phyloP scores from a whole-genome alignment of 192 early-diverging fungal species.

The Linnemannia exigua region DNA sequence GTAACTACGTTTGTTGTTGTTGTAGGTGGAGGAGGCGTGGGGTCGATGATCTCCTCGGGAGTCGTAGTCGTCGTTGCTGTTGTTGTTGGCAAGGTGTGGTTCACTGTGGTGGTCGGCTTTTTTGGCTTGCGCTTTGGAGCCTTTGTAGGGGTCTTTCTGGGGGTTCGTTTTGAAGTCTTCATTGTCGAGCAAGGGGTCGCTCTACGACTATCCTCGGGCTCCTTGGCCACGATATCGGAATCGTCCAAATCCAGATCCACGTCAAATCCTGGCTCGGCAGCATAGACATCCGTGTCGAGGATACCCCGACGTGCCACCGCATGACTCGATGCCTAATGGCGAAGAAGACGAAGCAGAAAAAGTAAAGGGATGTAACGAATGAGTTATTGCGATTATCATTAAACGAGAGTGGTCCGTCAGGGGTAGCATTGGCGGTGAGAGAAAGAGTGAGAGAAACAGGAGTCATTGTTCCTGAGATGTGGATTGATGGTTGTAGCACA shows the following conservation, averaged over 20 bases:
- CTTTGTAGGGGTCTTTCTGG: not conserved
- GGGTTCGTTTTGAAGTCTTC: not conserved
- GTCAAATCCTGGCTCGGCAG: conserved; percentile 4
- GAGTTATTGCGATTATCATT: not conserved
- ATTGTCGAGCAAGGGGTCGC: not conserved
- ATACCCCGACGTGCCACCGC: not conserved
- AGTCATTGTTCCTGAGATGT: not conserved
- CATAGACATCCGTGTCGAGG: not conserved
- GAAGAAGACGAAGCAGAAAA: not conserved
- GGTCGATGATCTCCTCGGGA: not conserved
- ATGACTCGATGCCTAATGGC: not conserved
- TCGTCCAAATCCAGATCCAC: not conserved
- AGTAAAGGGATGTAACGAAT: not conserved
- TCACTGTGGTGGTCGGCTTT: conserved; percentile 3
- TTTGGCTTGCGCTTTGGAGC: not conserved
- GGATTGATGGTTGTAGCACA: not conserved
- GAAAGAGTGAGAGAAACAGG: not conserved
- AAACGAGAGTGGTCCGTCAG: not conserved
- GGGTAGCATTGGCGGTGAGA: not conserved
- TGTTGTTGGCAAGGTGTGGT: not conserved
- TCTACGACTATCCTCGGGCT: not conserved
- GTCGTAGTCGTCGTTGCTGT: conserved; percentile 6
- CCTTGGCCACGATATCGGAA: not conserved
- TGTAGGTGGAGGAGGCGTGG: not conserved
- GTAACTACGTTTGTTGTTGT: not conserved